These are phyloP conservation scores for Candida vartiovaarae DNA, from an alignment of 805 yeast species.

Conservation along the genomic window DNA sequence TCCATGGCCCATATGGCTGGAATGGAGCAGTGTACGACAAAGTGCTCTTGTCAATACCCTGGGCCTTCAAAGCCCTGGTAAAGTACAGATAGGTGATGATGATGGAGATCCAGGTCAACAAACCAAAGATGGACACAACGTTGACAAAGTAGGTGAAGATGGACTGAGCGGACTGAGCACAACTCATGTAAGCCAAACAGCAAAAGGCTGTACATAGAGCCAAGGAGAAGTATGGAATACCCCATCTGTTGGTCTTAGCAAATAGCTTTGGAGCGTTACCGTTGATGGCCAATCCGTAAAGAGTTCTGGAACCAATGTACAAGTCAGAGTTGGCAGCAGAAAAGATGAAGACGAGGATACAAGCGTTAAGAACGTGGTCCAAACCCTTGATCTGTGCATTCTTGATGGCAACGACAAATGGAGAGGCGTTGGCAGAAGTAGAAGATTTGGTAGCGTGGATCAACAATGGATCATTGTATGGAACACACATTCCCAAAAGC, in stretches of 20 bases:
- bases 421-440: slow-evolving; percentile 68
- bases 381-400: slow-evolving; percentile 57
- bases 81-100: slow-evolving; percentile 61
- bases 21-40: slow-evolving; percentile 54
- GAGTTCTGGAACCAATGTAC: slow-evolving; percentile 69
- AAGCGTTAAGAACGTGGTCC: slow-evolving; percentile 72
- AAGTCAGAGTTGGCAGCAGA: slow-evolving; percentile 79
- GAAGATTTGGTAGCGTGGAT: slow-evolving; percentile 38
- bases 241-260: slow-evolving; percentile 39
- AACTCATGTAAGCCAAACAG: slow-evolving; percentile 64
- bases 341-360: slow-evolving; percentile 68
- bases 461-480: slow-evolving; percentile 46
- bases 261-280: slow-evolving; percentile 70
- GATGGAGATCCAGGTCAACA: slow-evolving; percentile 70
- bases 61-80: slow-evolving; percentile 57
- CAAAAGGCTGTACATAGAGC: slow-evolving; percentile 44
- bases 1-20: slow-evolving; percentile 61
- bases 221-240: slow-evolving; percentile 63
- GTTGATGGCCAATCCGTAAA: slow-evolving; percentile 64
- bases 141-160: slow-evolving; percentile 67
- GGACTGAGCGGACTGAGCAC: slow-evolving; percentile 45
- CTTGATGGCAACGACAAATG: slow-evolving; percentile 76
- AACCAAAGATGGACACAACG: slow-evolving; percentile 69
- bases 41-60: slow-evolving; percentile 44
- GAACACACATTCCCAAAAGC: slow-evolving; percentile 62